Evolutionary conservation across 441 rosid genomes (phyloP), one percentile per base, ranked within the genome.

Genomic region (Hypseocharis bilobata): DNA sequence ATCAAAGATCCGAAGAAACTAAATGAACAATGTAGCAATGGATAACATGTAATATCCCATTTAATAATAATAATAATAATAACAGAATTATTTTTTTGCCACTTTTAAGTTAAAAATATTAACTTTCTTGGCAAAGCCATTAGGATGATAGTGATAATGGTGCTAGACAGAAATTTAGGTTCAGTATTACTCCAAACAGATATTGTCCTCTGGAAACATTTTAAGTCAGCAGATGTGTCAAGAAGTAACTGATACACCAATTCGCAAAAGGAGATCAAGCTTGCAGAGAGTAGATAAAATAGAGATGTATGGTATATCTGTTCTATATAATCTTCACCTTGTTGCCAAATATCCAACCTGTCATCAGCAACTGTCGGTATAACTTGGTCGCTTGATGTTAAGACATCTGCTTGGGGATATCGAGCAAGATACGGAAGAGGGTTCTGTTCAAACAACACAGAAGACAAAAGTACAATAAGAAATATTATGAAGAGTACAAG

Each of bases 351-450:
- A 68, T 88, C 97, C 86, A 94, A 80, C 59, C 97, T 88, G 78
- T 94, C 99, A 77, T 94, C 99, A 36, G 81, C 76, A 45, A 91
- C 97, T n/a, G 99, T 94, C 14, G 96, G 96, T 59, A 77, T 84
- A 79, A 91, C 97, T 80, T 86, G 93, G 77, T 94, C 99, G 47
- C 86, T 94, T 72, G 99, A 94, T 66, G 99, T 94, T 79, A 94
- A 74, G 70, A 94, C 81, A 79, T 94, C 99, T 76, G 99, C 99
- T 58, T 85, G 91, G 59, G 96, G 96, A 78, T 86, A 88, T 62
- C 89, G 93, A 76, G 97, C 96, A 81, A 94, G 81, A 80, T 89
- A 94, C 47, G 99, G 99, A 67, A 94, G 81, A 26, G 96, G 99
- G 67, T 94, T 78, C 99, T 94, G 88, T 79, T 65, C 70, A 70